Evolutionary conservation across 1,284 basidiomycete species (phyloP), one percentile per base, ranked within the genome.

Genomic region (Abortiporus biennis): DNA sequence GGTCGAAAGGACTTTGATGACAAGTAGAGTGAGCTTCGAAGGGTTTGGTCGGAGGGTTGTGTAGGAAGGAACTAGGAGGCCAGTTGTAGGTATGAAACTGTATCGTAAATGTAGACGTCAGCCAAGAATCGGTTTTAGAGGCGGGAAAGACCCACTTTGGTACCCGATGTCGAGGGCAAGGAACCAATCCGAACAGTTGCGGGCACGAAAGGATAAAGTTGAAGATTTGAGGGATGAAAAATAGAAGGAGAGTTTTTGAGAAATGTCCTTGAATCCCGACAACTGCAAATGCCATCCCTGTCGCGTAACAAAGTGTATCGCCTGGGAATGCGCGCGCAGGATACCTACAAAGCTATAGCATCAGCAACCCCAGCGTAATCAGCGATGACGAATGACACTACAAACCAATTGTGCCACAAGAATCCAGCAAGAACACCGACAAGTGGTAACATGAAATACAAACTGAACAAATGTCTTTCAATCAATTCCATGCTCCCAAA

Each of bases 181-280:
- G 86, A 5, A 99, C 89, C 6, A 99, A 63, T 1, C 90, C 89
- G 57, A 98, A 98, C 1, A 99, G 67, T 60, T 99, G 96, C 3
- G 96, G 96, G 52, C 86, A 91, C 17, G 92, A 96, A 29, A 98
- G 72, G 32, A 97, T 40, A 56, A 99, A 99, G 64, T 99, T 99
- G 78, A 98, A 91, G 49, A 97, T 87, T 60, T 99, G 96, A 3
- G 96, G 96, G 24, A 97, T 72, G 71, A 99, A 99, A 73, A 99
- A 98, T 21, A 99, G 71, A 38, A 98, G 73, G 3, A 99, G 69
- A 0, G 95, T 99, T 67, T 99, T 99, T 43, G 90, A 92, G 62
- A 96, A 98, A 63, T 99, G 96, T 0, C 90, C 93, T 56, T 95
- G 88, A 48, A 97, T 95, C 8, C 92, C 92, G 24, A 95, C 92